Base-by-base conservation (phyloP, 768 basidiomycete species). In the Peribolospora baueri region DNA sequence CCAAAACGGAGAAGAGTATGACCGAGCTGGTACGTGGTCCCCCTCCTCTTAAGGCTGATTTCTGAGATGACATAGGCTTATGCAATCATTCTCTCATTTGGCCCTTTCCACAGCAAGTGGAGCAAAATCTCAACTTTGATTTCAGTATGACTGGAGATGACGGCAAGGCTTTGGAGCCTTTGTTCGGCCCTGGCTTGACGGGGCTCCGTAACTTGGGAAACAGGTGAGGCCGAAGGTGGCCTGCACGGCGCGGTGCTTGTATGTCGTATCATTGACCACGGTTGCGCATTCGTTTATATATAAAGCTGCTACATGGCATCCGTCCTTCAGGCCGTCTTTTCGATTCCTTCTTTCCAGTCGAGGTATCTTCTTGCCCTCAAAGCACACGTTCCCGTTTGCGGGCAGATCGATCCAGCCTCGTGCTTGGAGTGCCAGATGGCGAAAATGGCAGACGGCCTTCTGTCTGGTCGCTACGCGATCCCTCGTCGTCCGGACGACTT, bases 251-350 rank as follows among this genome's bases (percentile, higher is more conserved):
- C 7, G 3, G 11, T 45, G 13, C 14, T 42, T 13, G 36, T 48
- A 41, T 25, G 25, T 25, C 25, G 25, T 25, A 39, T 39, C 1
- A 25, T n/a, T 41, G 10, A 10, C 49, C 8, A 53, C 46, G 37
- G 9, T 40, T 11, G 13, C 5, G 5, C 51, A 5, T 53, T 37
- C n/a, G 1, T 38, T 45, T 54, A n/a, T 40, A 7, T 41, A 7
- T 7, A 13, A 58, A 87, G 88, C 65, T 98, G 91, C 67, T 98
- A 98, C 70, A 91, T 98, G 80, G 85, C 90, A 1, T 93, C 88
- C 0, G 80, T 86, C 8, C 68, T 97, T 0, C 91, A 97, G 68
- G 76, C 78, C 0, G 60, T 95, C 2, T 91, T 93, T 70, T 72
- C 86, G 2, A 74, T 97, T 3, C 74, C 80, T 0, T 61, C 76